Conservation (phyloP, 768 basidiomycete species). For the Mrakia blollopis region DNA sequence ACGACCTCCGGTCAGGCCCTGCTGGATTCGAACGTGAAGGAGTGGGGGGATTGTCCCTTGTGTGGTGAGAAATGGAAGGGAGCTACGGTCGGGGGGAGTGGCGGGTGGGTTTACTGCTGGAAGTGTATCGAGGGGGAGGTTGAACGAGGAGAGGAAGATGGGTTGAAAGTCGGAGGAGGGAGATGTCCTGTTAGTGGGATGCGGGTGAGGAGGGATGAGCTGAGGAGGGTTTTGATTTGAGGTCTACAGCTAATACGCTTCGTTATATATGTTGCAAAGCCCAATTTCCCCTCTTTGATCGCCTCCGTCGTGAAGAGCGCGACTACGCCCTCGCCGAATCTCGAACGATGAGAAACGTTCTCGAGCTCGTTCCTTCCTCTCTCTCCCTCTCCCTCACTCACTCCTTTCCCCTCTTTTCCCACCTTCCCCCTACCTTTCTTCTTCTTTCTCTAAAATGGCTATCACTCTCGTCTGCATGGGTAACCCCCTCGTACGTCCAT, state of each 20-base stretch:
- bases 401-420: neutral
- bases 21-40: constrained; percentile 56
- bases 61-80: constrained; percentile 70
- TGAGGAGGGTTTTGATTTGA: constrained; percentile 78
- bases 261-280: neutral
- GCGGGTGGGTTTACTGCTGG: constrained; percentile 86
- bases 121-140: constrained; percentile 81
- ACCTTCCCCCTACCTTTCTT: neutral
- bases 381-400: neutral
- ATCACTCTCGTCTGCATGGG: constrained; percentile 73
- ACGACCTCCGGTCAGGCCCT: constrained; percentile 51
- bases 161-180: constrained; percentile 48
- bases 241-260: neutral
- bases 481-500: constrained; percentile 69
- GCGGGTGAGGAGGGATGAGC: constrained; percentile 68
- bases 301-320: neutral
- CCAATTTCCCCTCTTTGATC: neutral
- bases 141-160: constrained; percentile 49
- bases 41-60: constrained; percentile 79
- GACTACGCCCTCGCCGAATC: too few species aligned
- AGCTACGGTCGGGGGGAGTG: constrained; percentile 82
- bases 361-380: neutral
- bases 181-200: constrained; percentile 83
- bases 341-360: neutral
- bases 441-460: constrained; percentile 4